Percentiles rank a stretch among this genome's conserved stretches.
Conservation (phyloP, 345 rosid species). For the Geranium rotundifolium region DNA sequence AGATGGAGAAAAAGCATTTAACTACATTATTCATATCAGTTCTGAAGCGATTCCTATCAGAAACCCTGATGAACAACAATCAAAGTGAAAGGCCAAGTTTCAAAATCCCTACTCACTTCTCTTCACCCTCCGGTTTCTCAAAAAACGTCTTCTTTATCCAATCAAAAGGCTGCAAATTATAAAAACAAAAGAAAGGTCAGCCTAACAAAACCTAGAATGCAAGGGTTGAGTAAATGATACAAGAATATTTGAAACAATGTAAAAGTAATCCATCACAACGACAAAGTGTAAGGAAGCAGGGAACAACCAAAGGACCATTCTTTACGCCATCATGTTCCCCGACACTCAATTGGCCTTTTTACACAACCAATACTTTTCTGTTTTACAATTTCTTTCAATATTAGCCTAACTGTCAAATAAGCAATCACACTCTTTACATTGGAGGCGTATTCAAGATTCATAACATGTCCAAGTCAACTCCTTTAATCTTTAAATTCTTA, state of each 20-base stretch:
- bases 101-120: conserved; percentile 12
- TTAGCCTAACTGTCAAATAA: too few relatives aligned
- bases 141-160: conserved; percentile 84
- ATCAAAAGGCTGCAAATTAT: conserved; percentile 58
- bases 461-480: too few relatives aligned
- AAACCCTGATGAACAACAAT: conserved; percentile 9
- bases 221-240: neutral
- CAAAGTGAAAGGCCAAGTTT: neutral
- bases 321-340: too few relatives aligned
- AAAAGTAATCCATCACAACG: too few relatives aligned
- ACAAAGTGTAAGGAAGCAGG: too few relatives aligned
- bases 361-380: too few relatives aligned
- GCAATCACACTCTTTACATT: too few relatives aligned
- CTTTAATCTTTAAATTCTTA: too few relatives aligned
- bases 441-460: too few relatives aligned
- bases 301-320: too few relatives aligned
- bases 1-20: conserved; percentile 3
- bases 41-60: conserved; percentile 7
- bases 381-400: too few relatives aligned
- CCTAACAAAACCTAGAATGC: neutral
- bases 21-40: conserved; percentile 17
- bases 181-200: neutral
- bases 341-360: too few relatives aligned
- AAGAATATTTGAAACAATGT: neutral
- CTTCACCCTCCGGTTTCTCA: conserved; percentile 32